phyloP scores from a whole-genome alignment of 345 rosid genomes.

The Eucalyptus marginata region DNA sequence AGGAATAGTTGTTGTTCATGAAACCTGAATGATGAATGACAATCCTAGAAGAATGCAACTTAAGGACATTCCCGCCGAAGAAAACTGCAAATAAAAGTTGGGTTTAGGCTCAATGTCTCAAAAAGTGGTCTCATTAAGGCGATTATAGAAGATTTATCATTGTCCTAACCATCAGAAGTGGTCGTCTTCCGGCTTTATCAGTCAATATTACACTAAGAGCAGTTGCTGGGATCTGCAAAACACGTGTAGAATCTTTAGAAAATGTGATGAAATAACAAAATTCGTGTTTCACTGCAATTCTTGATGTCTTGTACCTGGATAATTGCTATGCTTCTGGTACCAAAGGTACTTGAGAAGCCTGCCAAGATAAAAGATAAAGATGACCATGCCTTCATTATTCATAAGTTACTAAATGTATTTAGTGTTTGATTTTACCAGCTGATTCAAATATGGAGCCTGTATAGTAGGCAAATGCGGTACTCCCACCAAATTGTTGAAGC shows the following conservation, averaged over 20 bases:
- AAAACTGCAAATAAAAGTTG: not conserved
- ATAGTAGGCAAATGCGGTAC: conserved; percentile 25
- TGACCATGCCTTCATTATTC: not conserved
- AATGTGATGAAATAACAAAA: not conserved
- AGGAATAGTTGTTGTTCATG: not conserved
- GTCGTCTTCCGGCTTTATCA: conserved; percentile 13
- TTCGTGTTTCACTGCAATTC: not conserved
- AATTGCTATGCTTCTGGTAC: not conserved
- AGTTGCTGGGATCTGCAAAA: conserved; percentile 2
- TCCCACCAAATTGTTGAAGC: conserved; percentile 36
- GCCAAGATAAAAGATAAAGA: not conserved
- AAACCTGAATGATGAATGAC: conserved; percentile 9
- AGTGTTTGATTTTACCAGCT: conserved; percentile 14
- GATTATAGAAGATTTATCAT: not conserved
- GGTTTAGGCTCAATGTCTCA: not conserved
- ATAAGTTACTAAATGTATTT: not conserved
- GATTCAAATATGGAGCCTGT: conserved; percentile 32
- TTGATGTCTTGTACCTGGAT: not conserved
- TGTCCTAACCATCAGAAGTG: conserved; percentile 13
- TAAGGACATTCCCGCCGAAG: not conserved
- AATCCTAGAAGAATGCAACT: conserved; percentile 3
- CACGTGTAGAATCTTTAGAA: not conserved
- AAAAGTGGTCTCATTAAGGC: not conserved
- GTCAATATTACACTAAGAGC: not conserved
- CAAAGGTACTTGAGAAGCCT: conserved; percentile 1